Evolutionary conservation across 495 filamentous ascomycete species (phyloP).

Genomic region (Aspergillus biplanus): DNA sequence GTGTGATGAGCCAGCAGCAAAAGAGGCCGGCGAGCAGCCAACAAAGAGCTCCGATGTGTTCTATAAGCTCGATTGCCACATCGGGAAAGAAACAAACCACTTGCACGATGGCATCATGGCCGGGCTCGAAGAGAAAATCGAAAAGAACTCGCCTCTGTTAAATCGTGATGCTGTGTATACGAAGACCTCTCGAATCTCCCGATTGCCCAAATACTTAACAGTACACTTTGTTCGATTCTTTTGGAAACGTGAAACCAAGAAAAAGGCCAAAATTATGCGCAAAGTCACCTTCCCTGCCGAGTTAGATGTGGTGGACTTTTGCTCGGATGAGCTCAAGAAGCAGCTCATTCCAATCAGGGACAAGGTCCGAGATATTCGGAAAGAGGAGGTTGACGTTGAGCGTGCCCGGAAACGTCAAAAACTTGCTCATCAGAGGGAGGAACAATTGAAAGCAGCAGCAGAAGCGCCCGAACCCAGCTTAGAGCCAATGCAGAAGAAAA

Average conservation of each 20-base stretch:
- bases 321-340: constrained; percentile 83
- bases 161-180: constrained; percentile 81
- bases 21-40: constrained; percentile 74
- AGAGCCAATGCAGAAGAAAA: constrained; percentile 56
- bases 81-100: constrained; percentile 82
- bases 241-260: constrained; percentile 91
- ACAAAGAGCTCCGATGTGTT: constrained; percentile 71
- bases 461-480: constrained; percentile 37
- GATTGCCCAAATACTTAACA: constrained; percentile 91
- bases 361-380: constrained; percentile 92
- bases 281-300: constrained; percentile 96
- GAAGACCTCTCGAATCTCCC: constrained; percentile 83
- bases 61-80: constrained; percentile 94
- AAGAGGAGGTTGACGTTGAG: constrained; percentile 90
- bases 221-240: constrained; percentile 98
- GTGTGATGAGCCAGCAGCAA: constrained; percentile 81
- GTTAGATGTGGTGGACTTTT: constrained; percentile 92
- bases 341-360: constrained; percentile 88
- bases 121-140: constrained; percentile 83
- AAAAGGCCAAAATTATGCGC: constrained; percentile 99
- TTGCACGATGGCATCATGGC: constrained; percentile 82
- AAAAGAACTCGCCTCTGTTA: constrained; percentile 82
- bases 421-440: constrained; percentile 39
- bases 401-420: constrained; percentile 63
- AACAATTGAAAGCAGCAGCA: constrained; percentile 51